A percentile compares a stretch with the other conserved stretches of the same genome.
These are phyloP conservation scores for Haematococcus lacustris DNA, from an alignment of 139 green algal genomes.

Conservation along the genomic window DNA sequence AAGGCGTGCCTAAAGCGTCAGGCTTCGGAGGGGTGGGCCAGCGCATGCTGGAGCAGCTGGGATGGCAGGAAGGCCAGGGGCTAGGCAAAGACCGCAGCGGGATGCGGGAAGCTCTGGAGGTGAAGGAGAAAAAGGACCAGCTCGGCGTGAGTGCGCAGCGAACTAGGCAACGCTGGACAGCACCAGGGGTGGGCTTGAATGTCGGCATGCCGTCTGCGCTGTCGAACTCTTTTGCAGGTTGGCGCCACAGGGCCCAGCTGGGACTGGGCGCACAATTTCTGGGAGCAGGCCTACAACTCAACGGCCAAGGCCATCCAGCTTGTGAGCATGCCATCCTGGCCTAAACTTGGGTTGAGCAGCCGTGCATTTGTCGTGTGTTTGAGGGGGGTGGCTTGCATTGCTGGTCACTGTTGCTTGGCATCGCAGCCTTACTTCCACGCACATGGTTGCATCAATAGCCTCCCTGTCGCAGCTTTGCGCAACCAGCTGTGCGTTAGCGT, in stretches of 20 bases:
- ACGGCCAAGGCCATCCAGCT: constrained; percentile 35
- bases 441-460: too few relatives aligned
- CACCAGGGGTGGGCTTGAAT: not conserved
- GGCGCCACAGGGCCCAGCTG: constrained; percentile 37
- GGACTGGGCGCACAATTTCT: constrained; percentile 68
- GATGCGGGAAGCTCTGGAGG: constrained; percentile 64
- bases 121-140: constrained; percentile 81
- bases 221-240: constrained; percentile 38
- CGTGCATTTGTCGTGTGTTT: too few relatives aligned
- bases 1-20: constrained; percentile 57
- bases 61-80: constrained; percentile 74
- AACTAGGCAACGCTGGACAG: not conserved
- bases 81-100: constrained; percentile 62
- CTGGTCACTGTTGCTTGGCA: too few relatives aligned
- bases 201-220: not conserved
- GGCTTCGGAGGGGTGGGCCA: constrained; percentile 76
- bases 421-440: too few relatives aligned
- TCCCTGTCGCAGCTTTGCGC: too few relatives aligned
- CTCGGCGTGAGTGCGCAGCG: constrained; percentile 64
- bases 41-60: constrained; percentile 67
- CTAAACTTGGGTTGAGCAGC: constrained; percentile 14
- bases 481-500: too few relatives aligned
- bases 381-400: too few relatives aligned
- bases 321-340: too few relatives aligned
- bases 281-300: constrained; percentile 71